Conservation (phyloP, 225 moss, liverwort and hornwort genomes). For the Pleurozium schreberi region DNA sequence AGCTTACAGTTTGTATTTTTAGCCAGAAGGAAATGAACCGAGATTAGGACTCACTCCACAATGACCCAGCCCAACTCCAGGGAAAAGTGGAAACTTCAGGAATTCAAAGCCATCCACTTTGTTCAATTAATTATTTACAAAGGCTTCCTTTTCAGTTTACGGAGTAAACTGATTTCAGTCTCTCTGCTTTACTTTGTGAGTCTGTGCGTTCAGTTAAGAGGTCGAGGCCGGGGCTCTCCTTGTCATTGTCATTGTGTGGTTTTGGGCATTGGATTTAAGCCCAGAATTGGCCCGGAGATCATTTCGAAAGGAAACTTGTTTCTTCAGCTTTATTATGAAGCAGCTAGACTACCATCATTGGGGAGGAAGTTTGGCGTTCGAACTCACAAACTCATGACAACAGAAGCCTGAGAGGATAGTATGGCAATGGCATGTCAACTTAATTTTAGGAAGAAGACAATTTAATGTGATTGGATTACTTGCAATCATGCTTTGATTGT, state of each 20-base stretch:
- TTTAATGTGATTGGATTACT: neutral
- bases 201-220: neutral
- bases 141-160: neutral
- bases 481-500: neutral
- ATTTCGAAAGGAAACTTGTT: neutral
- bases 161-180: neutral
- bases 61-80: too few species aligned
- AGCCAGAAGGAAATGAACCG: too few species aligned
- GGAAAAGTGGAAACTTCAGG: too few species aligned
- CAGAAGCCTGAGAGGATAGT: neutral
- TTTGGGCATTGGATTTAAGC: neutral
- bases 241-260: neutral
- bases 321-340: neutral
- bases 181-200: neutral
- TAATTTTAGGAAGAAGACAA: neutral
- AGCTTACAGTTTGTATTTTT: neutral
- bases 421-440: neutral
- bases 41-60: neutral
- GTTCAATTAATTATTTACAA: neutral
- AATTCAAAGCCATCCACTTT: neutral
- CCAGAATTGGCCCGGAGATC: neutral
- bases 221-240: neutral
- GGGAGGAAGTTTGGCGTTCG: neutral
- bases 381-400: neutral
- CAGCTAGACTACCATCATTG: neutral